Evolutionary conservation across 352 stramenopile genomes (phyloP).

Genomic region (Globisporangium radiosum): DNA sequence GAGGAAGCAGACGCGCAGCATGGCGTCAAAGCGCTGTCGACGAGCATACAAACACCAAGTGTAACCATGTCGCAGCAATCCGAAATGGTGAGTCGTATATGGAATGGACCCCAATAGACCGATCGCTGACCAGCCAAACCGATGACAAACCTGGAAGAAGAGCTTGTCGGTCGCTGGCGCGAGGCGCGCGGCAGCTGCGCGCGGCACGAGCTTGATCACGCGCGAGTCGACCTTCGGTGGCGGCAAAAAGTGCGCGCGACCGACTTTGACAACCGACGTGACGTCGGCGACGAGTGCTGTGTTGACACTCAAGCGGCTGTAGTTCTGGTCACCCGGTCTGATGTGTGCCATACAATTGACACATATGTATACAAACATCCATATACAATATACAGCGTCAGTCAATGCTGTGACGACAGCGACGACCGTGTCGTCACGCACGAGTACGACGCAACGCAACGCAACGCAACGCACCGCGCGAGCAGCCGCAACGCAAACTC

Average conservation of each 20-base stretch:
- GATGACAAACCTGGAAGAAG: conserved; percentile 40
- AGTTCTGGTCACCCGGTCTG: conserved; percentile 67
- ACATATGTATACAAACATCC: too few relatives aligned
- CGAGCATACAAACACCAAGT: neutral
- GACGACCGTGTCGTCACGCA: too few relatives aligned
- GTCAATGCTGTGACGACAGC: too few relatives aligned
- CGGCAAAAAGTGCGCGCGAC: conserved; percentile 57
- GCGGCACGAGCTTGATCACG: conserved; percentile 64
- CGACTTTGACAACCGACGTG: conserved; percentile 49
- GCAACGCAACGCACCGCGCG: conserved; percentile 34
- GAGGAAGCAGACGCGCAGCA: conserved; percentile 70
- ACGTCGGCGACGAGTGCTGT: conserved; percentile 69
- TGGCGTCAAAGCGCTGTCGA: conserved; percentile 56
- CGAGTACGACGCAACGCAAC: too few relatives aligned
- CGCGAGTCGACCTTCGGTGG: conserved; percentile 80
- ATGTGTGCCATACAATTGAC: neutral
- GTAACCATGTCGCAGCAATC: too few relatives aligned
- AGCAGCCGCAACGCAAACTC: conserved; percentile 76
- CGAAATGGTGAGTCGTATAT: too few relatives aligned
- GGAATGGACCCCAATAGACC: too few relatives aligned
- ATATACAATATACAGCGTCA: neutral
- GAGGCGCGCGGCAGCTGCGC: conserved; percentile 1
- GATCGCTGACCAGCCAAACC: neutral
- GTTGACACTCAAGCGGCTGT: conserved; percentile 77
- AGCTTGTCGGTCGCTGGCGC: conserved; percentile 23